Conservation (phyloP, 257 asterid genomes). For the Parsonsia alboflavescens region DNA sequence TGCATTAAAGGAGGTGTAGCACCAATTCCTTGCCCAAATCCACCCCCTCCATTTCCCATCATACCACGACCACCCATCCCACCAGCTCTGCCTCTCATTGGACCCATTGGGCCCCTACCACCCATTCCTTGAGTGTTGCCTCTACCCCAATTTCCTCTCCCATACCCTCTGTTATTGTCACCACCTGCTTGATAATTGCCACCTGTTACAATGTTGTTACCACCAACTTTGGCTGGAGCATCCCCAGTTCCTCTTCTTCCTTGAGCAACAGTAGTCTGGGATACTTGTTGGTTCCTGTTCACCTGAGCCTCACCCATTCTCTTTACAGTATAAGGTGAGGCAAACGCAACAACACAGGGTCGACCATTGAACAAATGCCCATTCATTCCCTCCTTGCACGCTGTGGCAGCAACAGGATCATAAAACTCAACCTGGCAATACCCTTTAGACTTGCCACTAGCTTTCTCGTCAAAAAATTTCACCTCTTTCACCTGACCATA, state of each 20-base stretch:
- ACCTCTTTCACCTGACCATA: constrained; percentile 90
- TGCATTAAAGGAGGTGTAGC: constrained; percentile 71
- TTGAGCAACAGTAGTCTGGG: constrained; percentile 39
- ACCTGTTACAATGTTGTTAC: constrained; percentile 39
- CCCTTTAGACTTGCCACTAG: constrained; percentile 98
- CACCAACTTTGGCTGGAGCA: constrained; percentile 41
- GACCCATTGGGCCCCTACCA: constrained; percentile 35
- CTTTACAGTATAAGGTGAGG: constrained; percentile 72
- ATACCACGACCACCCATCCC: constrained; percentile 68
- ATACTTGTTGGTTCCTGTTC: constrained; percentile 52
- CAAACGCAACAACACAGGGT: constrained; percentile 92
- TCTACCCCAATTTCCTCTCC: constrained; percentile 82
- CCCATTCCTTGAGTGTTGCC: constrained; percentile 40
- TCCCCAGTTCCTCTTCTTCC: constrained; percentile 62
- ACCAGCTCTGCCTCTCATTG: constrained; percentile 49
- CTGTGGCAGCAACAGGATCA: constrained; percentile 67
- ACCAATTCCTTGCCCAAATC: constrained; percentile 75
- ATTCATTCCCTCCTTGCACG: constrained; percentile 87
- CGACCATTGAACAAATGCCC: constrained; percentile 80
- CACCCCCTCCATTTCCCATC: constrained; percentile 56
- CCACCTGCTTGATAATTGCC: constrained; percentile 34
- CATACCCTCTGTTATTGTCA: constrained; percentile 43
- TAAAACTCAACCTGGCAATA: constrained; percentile 91
- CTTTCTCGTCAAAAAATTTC: constrained; percentile 86
- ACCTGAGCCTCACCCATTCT: constrained; percentile 82